These are phyloP conservation scores for Amylocystis lapponica DNA, from an alignment of 768 basidiomycete genomes.

Conservation along the genomic window DNA sequence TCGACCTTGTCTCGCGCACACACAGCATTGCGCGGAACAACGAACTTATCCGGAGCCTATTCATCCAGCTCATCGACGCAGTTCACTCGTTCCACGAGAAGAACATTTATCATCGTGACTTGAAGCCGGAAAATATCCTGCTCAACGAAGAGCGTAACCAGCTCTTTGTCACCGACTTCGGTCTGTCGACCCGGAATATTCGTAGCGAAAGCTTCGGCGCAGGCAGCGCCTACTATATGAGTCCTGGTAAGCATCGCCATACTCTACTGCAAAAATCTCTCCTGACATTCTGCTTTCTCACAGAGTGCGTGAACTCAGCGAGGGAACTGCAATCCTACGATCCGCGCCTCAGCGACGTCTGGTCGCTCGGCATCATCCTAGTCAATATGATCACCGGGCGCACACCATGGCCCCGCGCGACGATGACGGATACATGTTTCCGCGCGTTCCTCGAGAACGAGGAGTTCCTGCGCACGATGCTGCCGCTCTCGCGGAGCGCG, in stretches of 20 bases:
- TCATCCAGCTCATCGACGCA: slow-evolving; percentile 48
- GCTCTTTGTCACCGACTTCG: slow-evolving; percentile 44
- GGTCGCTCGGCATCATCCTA: slow-evolving; percentile 36
- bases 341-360: slow-evolving; percentile 26
- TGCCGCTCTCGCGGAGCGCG: slow-evolving; percentile 43
- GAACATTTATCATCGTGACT: slow-evolving; percentile 87
- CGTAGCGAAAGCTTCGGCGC: slow-evolving; percentile 13
- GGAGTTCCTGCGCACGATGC: slow-evolving; percentile 39
- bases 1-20: slow-evolving; percentile 32
- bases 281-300: neutral
- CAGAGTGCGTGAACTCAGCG: slow-evolving; percentile 8
- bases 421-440: slow-evolving; percentile 25
- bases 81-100: slow-evolving; percentile 44
- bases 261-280: too few species aligned
- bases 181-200: slow-evolving; percentile 17
- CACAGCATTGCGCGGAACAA: slow-evolving; percentile 29
- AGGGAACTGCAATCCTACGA: slow-evolving; percentile 10
- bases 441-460: slow-evolving; percentile 37
- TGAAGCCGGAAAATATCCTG: slow-evolving; percentile 98
- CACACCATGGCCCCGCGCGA: slow-evolving; percentile 44
- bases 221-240: slow-evolving; percentile 19
- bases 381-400: slow-evolving; percentile 43
- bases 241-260: slow-evolving; percentile 16
- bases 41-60: slow-evolving; percentile 18
- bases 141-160: slow-evolving; percentile 33